Evolutionary conservation across 768 basidiomycete genomes (phyloP), one percentile per base, ranked within the genome.

Genomic region (Russula emetica): DNA sequence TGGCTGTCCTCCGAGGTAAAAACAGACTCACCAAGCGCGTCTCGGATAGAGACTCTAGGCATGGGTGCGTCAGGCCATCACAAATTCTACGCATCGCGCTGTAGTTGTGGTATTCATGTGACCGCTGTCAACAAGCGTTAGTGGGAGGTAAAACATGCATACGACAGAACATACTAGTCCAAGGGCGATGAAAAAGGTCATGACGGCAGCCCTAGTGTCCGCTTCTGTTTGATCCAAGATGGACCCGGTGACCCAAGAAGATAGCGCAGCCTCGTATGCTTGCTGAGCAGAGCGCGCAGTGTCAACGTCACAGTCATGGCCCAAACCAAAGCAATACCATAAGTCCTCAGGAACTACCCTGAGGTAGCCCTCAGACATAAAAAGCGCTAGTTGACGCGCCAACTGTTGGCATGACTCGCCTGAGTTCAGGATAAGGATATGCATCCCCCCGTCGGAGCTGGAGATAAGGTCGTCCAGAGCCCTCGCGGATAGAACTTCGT

Each of bases 31-130:
- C 64, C 49, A 65, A 30, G 14, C 13, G 55, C 16, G 20, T 10
- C 34, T 28, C 38, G 50, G 49, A 24, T n/a, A 40, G 34, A 0
- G 52, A 30, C 24, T 30, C 24, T 26, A 24, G 38, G 30, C n/a
- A 72, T 69, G 53, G 49, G 32, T 65, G 59, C 20, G 40, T 36
- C 32, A 65, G 13, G 24, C 64, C 60, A 20, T 55, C 42, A 50
- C 45, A 61, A 16, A 65, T 61, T 80, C 80, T 74, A 63, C 76
- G 72, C 20, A 80, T 76, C 13, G 77, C 79, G 55, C 64, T 45
- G 26, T 45, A 65, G 14, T 65, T 65, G 55, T 32, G 55, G n/a
- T 52, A 61, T n/a, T 56, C 64, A 26, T 65, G 64, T 18, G 58
- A 61, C 28, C 64, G 47, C 64, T 65, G 54, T 26, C 49, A 51